Base-by-base conservation (phyloP, 139 green algal genomes). In the Spirogloea muscicola region DNA sequence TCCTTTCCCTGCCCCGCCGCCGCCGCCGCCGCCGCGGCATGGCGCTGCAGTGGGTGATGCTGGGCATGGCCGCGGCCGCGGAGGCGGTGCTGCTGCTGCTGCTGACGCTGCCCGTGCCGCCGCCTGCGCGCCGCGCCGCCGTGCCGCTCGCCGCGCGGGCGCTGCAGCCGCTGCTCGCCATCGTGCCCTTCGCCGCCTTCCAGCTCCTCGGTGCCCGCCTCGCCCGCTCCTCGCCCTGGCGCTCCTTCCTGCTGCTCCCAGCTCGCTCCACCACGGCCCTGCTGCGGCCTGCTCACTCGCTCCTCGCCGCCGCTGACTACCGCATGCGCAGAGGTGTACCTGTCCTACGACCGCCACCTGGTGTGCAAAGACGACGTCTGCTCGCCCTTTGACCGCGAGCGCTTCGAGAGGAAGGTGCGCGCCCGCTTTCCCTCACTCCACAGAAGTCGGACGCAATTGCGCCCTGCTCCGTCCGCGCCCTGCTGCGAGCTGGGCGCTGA, bases 61-160 rank as follows among this genome's bases (percentile, higher is more conserved):
- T 60, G 13, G 49, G 27, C 49, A 60, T 27, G 5, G 27, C 34
- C 49, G 34, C 49, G 16, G 49, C 27, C 13, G 5, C 34, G 0
- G 49, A 60, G 49, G 49, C 49, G 9, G 31, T 60, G 49, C 49
- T 60, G 13, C 49, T 60, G 27, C 34, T 60, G 27, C 49, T 60
- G 27, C 27, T 60, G 27, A 60, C 5, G 27, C 16, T 60, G 49
- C 49, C 49, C 27, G 27, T 60, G 27, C 49, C 49, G 13, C 49
- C 27, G 13, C 16, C 49, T 7, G 27, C 34, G 27, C 31, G 13
- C 2, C 34, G 27, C 34, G 27, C 27, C 49, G 31, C 34, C 16
- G 49, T 60, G 13, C 49, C 49, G 49, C 16, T 60, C 5, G 16
- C 34, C 34, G 27, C 34, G 13, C 27, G 27, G 49, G 49, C 49